Conservation (phyloP, 495 filamentous ascomycete genomes). For the Amphirosellinia nigrospora region DNA sequence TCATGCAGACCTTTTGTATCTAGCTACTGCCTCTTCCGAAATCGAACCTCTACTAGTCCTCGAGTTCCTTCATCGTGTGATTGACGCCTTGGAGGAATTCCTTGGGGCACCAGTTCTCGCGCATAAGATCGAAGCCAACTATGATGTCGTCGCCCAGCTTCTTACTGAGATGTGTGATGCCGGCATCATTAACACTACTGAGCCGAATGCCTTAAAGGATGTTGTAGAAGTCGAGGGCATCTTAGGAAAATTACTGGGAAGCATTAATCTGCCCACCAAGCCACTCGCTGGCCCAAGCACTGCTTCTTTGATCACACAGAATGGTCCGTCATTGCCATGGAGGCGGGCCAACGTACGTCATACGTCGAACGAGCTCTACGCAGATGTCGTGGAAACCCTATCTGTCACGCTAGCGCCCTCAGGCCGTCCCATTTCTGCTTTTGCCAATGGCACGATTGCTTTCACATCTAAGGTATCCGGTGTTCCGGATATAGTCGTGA, state of each 20-base stretch:
- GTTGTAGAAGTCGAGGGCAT: constrained; percentile 87
- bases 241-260: constrained; percentile 89
- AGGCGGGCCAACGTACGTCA: constrained; percentile 90
- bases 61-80: constrained; percentile 92
- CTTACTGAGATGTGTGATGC: constrained; percentile 97
- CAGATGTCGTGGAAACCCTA: constrained; percentile 91
- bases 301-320: constrained; percentile 46
- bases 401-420: constrained; percentile 88
- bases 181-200: constrained; percentile 86
- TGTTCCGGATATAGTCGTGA: constrained; percentile 85
- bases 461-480: constrained; percentile 96
- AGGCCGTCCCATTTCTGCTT: constrained; percentile 81
- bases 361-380: constrained; percentile 96
- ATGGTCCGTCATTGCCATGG: constrained; percentile 71
- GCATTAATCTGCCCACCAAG: constrained; percentile 73
- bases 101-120: constrained; percentile 87
- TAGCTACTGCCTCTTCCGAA: constrained; percentile 81
- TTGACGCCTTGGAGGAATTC: constrained; percentile 95
- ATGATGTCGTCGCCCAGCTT: constrained; percentile 93
- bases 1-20: constrained; percentile 86
- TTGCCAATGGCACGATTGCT: constrained; percentile 90
- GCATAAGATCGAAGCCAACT: constrained; percentile 82
- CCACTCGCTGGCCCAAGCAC: constrained; percentile 33
- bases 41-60: constrained; percentile 92
- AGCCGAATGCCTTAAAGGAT: constrained; percentile 91